Evolutionary conservation across 2,329 filamentous ascomycete genomes (phyloP), one percentile per base, ranked within the genome.

Genomic region (Colletotrichum sp.): DNA sequence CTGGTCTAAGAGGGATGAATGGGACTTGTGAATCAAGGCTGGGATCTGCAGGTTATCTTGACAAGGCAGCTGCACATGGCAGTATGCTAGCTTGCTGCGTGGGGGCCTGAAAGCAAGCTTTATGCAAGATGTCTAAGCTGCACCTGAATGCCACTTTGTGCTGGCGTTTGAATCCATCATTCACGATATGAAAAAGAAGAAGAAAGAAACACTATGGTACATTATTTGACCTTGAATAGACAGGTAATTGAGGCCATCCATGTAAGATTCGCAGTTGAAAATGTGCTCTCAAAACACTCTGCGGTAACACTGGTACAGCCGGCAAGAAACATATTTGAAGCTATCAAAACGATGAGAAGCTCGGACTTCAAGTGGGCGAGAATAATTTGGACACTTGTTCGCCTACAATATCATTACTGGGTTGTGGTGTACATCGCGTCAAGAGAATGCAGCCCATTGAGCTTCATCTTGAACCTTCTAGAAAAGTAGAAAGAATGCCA

Each of bases 121-220:
- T 22, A 22, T 52, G 10, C 44, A 52, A 22, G 1, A 22, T 13
- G 10, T 10, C 44, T 22, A 22, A 52, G 44, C n/a, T 8, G n/a
- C 44, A 52, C 3, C 6, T 48, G 0, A 0, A 1, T 48, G n/a
- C 44, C 44, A 52, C n/a, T 52, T 22, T 52, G n/a, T 52, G 10
- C 0, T 22, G 2, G 44, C 10, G 1, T 52, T 5, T 52, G n/a
- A 0, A 1, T 22, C 6, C 2, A 1, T 1, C 10, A 13, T 22
- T 52, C 6, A 22, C 3, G 2, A 48, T 10, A 2, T n/a, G 18
- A 18, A 3, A 39, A 39, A 10, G 9, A 10, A 44, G 18, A 44
- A 44, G 39, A 3, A 6, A 12, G 3, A 44, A 6, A 44, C 39
- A n/a, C 18, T 3, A 12, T 12, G 18, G 5, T n/a, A 10, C 5